phyloP scores from a whole-genome alignment of 176 grass and related monocot species.

The Neostapfia colusana region DNA sequence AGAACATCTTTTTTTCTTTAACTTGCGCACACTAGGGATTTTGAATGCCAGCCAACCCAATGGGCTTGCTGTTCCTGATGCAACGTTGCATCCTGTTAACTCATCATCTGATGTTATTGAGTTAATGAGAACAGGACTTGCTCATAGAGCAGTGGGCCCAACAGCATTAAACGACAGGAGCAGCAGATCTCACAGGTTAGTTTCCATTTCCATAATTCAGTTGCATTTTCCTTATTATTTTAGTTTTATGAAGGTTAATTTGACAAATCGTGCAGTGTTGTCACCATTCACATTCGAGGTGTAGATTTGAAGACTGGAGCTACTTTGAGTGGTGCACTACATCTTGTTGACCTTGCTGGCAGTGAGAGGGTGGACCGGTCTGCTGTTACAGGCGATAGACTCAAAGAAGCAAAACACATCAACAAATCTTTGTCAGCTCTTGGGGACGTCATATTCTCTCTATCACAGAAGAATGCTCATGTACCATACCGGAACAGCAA shows the following conservation, averaged over 20 bases:
- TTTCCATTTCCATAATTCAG: conserved; percentile 31
- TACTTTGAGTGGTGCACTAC: conserved; percentile 54
- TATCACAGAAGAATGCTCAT: conserved; percentile 70
- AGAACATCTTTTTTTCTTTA: conserved; percentile 43
- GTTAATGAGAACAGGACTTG: conserved; percentile 69
- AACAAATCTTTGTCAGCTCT: conserved; percentile 89
- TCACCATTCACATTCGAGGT: conserved; percentile 72
- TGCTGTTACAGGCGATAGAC: conserved; percentile 66
- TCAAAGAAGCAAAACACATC: conserved; percentile 83
- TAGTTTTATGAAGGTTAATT: conserved; percentile 14
- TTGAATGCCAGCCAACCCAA: conserved; percentile 57
- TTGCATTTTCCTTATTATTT: conserved; percentile 27
- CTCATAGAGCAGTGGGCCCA: conserved; percentile 61
- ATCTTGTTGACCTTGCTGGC: conserved; percentile 87
- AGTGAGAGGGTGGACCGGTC: conserved; percentile 81
- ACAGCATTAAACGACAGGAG: conserved; percentile 85
- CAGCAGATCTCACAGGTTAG: conserved; percentile 91
- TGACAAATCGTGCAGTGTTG: conserved; percentile 47
- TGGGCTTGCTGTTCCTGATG: conserved; percentile 83
- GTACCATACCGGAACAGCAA: conserved; percentile 90
- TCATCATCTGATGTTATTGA: conserved; percentile 67
- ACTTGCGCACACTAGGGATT: conserved; percentile 66
- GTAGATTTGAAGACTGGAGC: conserved; percentile 58
- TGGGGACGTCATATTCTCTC: conserved; percentile 83
- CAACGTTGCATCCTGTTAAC: conserved; percentile 66